These are phyloP conservation scores for Wolfiporia cocos DNA, from an alignment of 1,284 basidiomycete species.

Conservation along the genomic window DNA sequence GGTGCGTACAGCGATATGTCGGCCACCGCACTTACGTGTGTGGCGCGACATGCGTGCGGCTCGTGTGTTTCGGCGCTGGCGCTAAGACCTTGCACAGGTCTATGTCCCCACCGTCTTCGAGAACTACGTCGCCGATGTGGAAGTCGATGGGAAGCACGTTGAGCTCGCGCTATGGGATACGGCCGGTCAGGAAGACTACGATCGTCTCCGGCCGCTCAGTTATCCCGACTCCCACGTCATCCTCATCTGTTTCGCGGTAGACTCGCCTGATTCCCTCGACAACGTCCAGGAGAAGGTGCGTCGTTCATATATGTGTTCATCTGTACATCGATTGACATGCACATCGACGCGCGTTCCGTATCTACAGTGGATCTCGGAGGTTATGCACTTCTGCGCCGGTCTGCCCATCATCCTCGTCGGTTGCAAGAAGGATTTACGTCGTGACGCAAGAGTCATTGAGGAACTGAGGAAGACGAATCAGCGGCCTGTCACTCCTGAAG, in stretches of 20 bases:
- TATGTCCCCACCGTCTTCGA: constrained; percentile 79
- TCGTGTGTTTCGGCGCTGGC: neutral
- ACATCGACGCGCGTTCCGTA: neutral
- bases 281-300: constrained; percentile 78
- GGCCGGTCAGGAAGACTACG: constrained; percentile 70
- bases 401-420: constrained; percentile 74
- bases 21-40: too few relatives aligned
- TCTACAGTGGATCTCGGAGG: constrained; percentile 71
- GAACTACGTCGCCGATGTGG: constrained; percentile 67
- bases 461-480: constrained; percentile 59
- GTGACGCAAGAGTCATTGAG: constrained; percentile 46
- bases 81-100: constrained; percentile 21
- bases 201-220: constrained; percentile 67
- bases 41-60: too few relatives aligned
- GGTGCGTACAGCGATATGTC: constrained; percentile 35
- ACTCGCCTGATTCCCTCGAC: constrained; percentile 72
- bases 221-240: constrained; percentile 79
- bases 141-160: constrained; percentile 72
- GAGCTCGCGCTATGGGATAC: constrained; percentile 81
- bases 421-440: constrained; percentile 70
- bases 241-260: constrained; percentile 75
- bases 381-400: constrained; percentile 73
- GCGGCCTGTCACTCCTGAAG: constrained; percentile 51
- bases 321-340: constrained; percentile 2
- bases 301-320: constrained; percentile 5